Evolutionary conservation across 371 early-diverging fungal species (phyloP), one percentile per base, ranked within the genome.

Genomic region (Mortierella sp.): DNA sequence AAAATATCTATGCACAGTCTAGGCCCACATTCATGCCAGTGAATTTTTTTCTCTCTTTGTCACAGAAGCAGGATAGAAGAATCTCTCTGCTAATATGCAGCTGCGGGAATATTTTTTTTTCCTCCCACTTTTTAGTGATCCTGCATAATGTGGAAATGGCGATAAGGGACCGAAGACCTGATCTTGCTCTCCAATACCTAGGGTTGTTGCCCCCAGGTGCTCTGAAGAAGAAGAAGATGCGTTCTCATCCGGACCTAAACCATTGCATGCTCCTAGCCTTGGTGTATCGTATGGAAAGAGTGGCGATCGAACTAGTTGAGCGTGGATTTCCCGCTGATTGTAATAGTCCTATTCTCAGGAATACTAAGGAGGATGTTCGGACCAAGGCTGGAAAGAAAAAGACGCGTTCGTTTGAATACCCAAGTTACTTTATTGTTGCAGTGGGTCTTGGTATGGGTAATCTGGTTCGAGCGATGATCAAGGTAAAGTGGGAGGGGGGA

Each of bases 341-440:
- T 56, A 83, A 83, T 60, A 67, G 74, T 23, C 81, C 81, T 1
- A 83, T 83, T 29, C 56, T 83, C 30, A 71, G 74, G 23, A 70
- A 69, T 47, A 68, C 73, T 15, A 57, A 67, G 9, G 77, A 74
- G 30, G 72, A 74, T 9, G 60, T 79, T 52, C 64, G 67, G n/a
- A 79, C 70, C 7, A 72, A 70, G 19, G 55, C 73, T 25, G 80
- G 80, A 30, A 37, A 37, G 37, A 37, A 37, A 9, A 58, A 70
- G 21, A 73, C 70, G 5, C 69, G 77, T 19, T 68, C 76, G 18
- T 81, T 83, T 44, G 73, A 83, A 59, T 81, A 81, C 58, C 83
- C 83, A 0, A 81, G 81, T 45, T 83, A 83, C 56, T 83, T 83
- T 61, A 71, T 81, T 43, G 79, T 81, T 0, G 83, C 83, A 1